Percentiles rank a stretch among this genome's conserved stretches.
Evolutionary conservation across 1,139 yeast species (phyloP).

Genomic region (Lodderomyces parapsilosis): DNA sequence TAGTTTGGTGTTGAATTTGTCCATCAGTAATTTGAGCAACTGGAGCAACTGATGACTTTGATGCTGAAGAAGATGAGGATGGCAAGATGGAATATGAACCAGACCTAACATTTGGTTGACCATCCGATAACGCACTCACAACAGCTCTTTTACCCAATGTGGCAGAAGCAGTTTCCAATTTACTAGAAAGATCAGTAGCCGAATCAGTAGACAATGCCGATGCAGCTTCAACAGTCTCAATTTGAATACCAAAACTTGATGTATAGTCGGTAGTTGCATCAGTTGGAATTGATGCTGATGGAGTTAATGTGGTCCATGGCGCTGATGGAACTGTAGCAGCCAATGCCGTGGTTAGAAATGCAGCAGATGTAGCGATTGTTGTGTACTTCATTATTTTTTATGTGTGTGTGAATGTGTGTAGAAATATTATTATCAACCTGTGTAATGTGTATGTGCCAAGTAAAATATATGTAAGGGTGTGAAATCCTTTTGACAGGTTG

Average conservation of each 20-base stretch:
- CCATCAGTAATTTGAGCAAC: constrained; percentile 46
- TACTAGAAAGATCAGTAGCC: constrained; percentile 19
- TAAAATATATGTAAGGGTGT: background rate
- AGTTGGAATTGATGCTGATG: constrained; percentile 48
- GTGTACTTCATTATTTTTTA: constrained; percentile 28
- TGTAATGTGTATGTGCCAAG: background rate
- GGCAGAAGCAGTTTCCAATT: constrained; percentile 16
- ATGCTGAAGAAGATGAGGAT: constrained; percentile 27
- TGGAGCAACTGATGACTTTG: constrained; percentile 30
- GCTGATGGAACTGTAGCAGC: constrained; percentile 70
- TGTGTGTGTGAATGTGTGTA: background rate
- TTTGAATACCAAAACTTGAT: constrained; percentile 68
- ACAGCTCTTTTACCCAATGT: constrained; percentile 36
- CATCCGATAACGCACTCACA: constrained; percentile 18
- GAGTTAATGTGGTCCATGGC: constrained; percentile 74
- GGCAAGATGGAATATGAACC: constrained; percentile 25
- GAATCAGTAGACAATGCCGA: constrained; percentile 15
- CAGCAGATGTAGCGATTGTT: constrained; percentile 19
- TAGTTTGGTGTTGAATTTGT: constrained; percentile 40
- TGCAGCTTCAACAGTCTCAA: constrained; percentile 44
- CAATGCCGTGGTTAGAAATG: constrained; percentile 29
- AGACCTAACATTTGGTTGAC: constrained; percentile 11
- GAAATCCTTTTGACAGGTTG: background rate
- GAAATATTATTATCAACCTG: no score
- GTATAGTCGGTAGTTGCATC: constrained; percentile 65